Conservation (phyloP, 176 grass and related monocot genomes). For the Elaeis guineensis region DNA sequence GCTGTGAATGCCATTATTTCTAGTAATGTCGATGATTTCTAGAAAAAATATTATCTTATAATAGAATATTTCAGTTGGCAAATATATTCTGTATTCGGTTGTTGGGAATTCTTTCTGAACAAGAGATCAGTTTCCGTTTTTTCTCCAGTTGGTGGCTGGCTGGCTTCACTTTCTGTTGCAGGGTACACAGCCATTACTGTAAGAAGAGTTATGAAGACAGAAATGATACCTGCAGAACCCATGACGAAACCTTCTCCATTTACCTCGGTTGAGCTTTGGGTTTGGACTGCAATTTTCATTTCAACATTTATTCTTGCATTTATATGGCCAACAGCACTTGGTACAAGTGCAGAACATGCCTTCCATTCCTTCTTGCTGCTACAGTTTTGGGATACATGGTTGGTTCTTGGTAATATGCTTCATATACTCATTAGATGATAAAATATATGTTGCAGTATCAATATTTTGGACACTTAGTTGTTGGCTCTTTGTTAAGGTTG, state of each 20-base stretch:
- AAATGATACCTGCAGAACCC: constrained; percentile 70
- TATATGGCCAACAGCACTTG: constrained; percentile 41
- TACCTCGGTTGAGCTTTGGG: constrained; percentile 33
- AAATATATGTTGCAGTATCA: neutral
- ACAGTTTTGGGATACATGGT: constrained; percentile 86
- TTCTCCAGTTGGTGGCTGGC: constrained; percentile 64
- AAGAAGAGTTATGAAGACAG: constrained; percentile 64
- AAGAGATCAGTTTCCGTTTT: neutral
- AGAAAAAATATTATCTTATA: too few relatives aligned
- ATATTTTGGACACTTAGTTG: neutral
- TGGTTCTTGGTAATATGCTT: constrained; percentile 80
- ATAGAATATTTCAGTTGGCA: too few relatives aligned
- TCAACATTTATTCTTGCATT: constrained; percentile 45
- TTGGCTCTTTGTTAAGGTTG: too few relatives aligned
- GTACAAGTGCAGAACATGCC: constrained; percentile 70
- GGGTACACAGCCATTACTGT: constrained; percentile 66
- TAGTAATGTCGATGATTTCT: too few relatives aligned
- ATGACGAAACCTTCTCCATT: constrained; percentile 76
- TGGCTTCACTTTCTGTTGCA: constrained; percentile 59
- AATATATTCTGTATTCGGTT: too few relatives aligned
- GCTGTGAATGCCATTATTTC: too few relatives aligned
- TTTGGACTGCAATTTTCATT: constrained; percentile 47
- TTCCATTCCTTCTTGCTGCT: constrained; percentile 74
- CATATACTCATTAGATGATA: neutral
- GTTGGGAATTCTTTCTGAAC: too few relatives aligned